Base-by-base conservation (phyloP, 2,329 filamentous ascomycete species). In the Lithohypha guttulata region DNA sequence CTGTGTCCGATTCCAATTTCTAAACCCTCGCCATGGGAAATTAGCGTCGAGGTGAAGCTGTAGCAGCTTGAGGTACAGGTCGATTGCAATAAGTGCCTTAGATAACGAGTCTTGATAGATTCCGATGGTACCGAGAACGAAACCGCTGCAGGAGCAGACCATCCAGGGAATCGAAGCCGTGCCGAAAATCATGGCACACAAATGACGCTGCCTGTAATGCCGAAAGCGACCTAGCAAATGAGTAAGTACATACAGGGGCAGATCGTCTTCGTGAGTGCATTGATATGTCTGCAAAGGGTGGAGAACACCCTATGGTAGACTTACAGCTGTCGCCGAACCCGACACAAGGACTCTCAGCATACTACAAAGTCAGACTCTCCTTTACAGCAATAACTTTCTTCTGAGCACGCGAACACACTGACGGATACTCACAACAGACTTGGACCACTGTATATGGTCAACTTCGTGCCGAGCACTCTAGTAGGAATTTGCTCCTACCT, bases 1-100 rank as follows among this genome's bases (percentile, higher is more conserved):
- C 9, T 43, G 27, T 2, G 18, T 22, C 2, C 21, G 8, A 9
- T 33, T 26, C 48, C 48, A 50, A 9, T 41, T 38, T 11, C 47
- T 31, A 15, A 50, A 50, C 6, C 45, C 48, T 18, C 42, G 36
- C 23, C 45, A 46, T 2, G 45, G 44, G 27, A 50, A 50, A 25
- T 50, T 50, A 11, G 36, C 35, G 19, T 50, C 48, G 20, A 50
- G 39, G 38, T 50, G 48, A 27, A 50, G 18, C 17, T 44, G 48
- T 25, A 50, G 34, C 34, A 50, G 33, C 6, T 35, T 39, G 6
- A 46, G 48, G 25, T 48, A 48, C 13, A 44, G 40, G 19, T 50
- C 48, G 6, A 50, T 21, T 8, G 41, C 38, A 13, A 41, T 35
- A 6, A 45, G 40, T 3, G 45, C 43, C 34, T 50, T 50, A 19